Evolutionary conservation across 202 grass and related monocot species (phyloP).

Genomic region (Schoenoplectus tabernaemontani): DNA sequence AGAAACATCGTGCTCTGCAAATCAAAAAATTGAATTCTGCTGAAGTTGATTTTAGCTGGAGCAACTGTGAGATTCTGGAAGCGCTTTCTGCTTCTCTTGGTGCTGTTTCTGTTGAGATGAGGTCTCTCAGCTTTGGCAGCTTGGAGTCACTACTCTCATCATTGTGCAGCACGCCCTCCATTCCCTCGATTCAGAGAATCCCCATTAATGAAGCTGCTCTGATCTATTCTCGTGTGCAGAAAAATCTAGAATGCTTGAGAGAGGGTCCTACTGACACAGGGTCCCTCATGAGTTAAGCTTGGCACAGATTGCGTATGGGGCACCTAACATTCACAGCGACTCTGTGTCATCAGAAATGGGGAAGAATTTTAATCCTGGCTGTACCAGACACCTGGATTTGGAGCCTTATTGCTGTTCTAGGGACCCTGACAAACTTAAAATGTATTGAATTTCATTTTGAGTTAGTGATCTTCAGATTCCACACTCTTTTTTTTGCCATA

Average conservation of each 20-base stretch:
- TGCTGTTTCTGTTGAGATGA: background rate
- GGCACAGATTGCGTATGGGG: background rate
- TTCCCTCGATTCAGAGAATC: background rate
- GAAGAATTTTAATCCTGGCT: background rate
- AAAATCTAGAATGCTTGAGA: background rate
- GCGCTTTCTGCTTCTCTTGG: slow-evolving; percentile 6
- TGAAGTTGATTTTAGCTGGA: background rate
- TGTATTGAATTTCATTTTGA: background rate
- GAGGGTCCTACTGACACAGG: background rate
- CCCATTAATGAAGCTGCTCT: background rate
- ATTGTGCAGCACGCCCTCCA: background rate
- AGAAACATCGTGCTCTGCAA: background rate
- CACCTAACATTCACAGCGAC: background rate
- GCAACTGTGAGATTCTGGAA: background rate
- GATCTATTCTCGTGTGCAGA: background rate
- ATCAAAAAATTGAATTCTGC: background rate
- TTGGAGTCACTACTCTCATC: background rate
- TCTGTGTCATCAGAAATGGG: background rate
- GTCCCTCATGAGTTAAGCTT: background rate
- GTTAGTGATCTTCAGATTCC: background rate
- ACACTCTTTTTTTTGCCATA: background rate
- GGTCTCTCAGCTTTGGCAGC: background rate
- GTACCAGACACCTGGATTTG: background rate
- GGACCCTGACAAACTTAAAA: background rate
- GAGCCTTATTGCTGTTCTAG: background rate